Evolutionary conservation across 2,329 filamentous ascomycete genomes (phyloP).

Genomic region (Polytolypa hystricis): DNA sequence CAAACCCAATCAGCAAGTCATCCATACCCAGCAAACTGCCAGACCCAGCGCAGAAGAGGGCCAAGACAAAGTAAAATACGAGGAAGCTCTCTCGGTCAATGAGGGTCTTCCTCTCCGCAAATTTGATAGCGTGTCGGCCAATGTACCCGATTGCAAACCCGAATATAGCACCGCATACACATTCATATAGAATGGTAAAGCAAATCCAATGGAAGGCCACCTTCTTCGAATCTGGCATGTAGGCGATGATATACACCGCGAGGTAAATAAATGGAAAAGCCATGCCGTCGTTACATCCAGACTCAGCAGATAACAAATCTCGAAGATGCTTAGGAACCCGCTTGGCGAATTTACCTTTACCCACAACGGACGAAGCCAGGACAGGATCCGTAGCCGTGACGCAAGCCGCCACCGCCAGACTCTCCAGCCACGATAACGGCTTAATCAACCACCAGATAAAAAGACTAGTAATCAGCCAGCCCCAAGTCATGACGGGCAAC

Average conservation of each 20-base stretch:
- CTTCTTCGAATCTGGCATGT: conserved; percentile 54
- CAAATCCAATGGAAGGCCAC: conserved; percentile 82
- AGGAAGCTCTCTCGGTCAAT: conserved; percentile 96
- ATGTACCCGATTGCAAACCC: conserved; percentile 82
- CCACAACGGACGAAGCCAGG: conserved; percentile 90
- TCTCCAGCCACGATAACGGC: conserved; percentile 76
- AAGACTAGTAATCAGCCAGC: conserved; percentile 71
- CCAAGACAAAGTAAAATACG: conserved; percentile 96
- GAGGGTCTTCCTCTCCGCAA: conserved; percentile 68
- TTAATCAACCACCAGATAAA: conserved; percentile 88
- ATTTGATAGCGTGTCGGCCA: conserved; percentile 81
- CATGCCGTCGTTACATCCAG: conserved; percentile 99
- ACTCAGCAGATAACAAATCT: conserved; percentile 90
- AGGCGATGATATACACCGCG: conserved; percentile 78
- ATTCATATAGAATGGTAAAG: conserved; percentile 86
- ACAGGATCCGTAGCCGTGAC: conserved; percentile 97
- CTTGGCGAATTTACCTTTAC: conserved; percentile 97
- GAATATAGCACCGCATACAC: conserved; percentile 80
- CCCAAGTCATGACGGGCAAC: conserved; percentile 92
- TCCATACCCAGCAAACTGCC: conserved; percentile 86
- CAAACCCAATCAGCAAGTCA: conserved; percentile 87
- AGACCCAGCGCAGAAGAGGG: conserved; percentile 88
- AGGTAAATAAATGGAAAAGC: conserved; percentile 97
- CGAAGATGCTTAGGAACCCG: conserved; percentile 93
- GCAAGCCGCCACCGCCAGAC: conserved; percentile 76